phyloP scores from a whole-genome alignment of 352 stramenopile genomes.

The Phytophthora tentaculata region DNA sequence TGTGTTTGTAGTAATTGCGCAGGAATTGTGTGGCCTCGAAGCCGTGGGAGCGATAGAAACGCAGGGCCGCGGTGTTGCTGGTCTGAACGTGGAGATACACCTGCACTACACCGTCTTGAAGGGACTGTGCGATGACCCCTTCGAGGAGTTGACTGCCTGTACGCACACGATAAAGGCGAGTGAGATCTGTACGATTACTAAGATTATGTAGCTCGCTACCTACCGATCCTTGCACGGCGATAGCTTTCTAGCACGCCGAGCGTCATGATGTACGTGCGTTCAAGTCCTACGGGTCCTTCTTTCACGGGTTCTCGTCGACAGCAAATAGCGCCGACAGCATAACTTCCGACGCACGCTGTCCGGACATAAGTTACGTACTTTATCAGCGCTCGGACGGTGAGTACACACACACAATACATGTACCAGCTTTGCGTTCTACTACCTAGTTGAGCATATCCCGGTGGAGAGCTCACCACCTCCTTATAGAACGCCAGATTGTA shows the following conservation, averaged over 20 bases:
- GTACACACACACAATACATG: no score
- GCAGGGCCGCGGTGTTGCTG: slow-evolving; percentile 90
- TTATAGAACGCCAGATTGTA: slow-evolving; percentile 95
- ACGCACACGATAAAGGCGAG: slow-evolving; percentile 1
- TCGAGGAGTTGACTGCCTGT: slow-evolving; percentile 53
- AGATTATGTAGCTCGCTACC: slow-evolving; percentile 17
- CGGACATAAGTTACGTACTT: neutral
- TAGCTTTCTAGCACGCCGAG: slow-evolving; percentile 92
- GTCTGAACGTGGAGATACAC: slow-evolving; percentile 94
- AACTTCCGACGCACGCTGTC: slow-evolving; percentile 77
- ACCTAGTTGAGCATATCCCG: slow-evolving; percentile 63
- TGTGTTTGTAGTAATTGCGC: slow-evolving; percentile 95
- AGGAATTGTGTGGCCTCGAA: slow-evolving; percentile 92
- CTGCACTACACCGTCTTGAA: slow-evolving; percentile 50
- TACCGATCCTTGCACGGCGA: slow-evolving; percentile 74
- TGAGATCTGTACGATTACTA: neutral
- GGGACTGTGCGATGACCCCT: slow-evolving; percentile 45
- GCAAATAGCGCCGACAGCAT: slow-evolving; percentile 91
- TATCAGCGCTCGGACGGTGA: no score
- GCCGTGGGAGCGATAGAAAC: slow-evolving; percentile 90
- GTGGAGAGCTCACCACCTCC: slow-evolving; percentile 77
- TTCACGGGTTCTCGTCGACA: slow-evolving; percentile 76
- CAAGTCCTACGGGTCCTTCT: slow-evolving; percentile 9
- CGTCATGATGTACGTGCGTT: slow-evolving; percentile 95
- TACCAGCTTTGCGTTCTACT: neutral